phyloP scores from a whole-genome alignment of 2,329 filamentous ascomycete genomes.

The Cytospora mali region DNA sequence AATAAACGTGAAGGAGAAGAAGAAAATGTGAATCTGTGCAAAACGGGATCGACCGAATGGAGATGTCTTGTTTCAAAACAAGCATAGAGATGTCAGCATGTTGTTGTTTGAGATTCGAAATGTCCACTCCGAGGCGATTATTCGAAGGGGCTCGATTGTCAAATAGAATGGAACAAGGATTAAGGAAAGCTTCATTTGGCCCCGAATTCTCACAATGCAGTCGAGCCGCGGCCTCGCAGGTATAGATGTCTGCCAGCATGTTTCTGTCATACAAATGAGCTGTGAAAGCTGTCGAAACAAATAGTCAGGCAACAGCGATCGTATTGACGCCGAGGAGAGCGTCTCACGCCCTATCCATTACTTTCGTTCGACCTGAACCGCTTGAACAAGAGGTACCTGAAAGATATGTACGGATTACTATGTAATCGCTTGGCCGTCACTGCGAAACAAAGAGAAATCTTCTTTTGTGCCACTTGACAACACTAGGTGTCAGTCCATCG shows the following conservation, averaged over 20 bases:
- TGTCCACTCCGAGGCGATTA: constrained; percentile 9
- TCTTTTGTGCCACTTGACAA: not conserved
- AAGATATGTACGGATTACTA: too few species aligned
- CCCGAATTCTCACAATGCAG: not conserved
- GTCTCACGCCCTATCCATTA: not conserved
- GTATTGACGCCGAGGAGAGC: not conserved
- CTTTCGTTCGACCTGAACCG: not conserved
- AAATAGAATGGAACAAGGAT: constrained; percentile 1
- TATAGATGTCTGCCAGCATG: not conserved
- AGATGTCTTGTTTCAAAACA: constrained; percentile 15
- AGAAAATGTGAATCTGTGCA: not conserved
- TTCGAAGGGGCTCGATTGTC: constrained; percentile 12
- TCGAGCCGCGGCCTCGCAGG: not conserved
- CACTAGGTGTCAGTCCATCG: not conserved
- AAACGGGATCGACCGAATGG: not conserved
- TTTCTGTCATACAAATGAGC: not conserved
- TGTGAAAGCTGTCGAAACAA: not conserved
- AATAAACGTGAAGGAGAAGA: not conserved
- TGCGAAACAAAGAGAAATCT: not conserved
- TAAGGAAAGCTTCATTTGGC: not conserved
- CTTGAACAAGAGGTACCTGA: not conserved
- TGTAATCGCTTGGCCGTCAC: not conserved
- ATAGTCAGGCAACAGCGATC: not conserved
- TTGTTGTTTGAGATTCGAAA: constrained; percentile 7
- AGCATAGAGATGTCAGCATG: constrained; percentile 4